These are phyloP conservation scores for Verticillium longisporum DNA, from an alignment of 2,329 filamentous ascomycete species.

Conservation along the genomic window DNA sequence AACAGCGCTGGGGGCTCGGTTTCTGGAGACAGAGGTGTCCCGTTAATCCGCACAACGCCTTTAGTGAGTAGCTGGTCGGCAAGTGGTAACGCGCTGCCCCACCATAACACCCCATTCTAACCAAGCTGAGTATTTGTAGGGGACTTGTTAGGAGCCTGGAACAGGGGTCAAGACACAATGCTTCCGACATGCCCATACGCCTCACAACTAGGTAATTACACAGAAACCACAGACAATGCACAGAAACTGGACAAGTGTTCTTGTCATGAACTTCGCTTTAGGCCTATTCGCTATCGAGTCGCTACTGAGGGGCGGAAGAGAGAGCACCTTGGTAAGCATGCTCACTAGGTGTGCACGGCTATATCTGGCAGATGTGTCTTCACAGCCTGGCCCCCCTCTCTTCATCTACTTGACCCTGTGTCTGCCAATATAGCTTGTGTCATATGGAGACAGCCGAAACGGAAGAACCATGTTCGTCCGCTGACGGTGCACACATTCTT, in stretches of 20 bases:
- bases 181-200: too few relatives aligned
- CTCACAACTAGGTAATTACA: too few relatives aligned
- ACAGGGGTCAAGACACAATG: too few relatives aligned
- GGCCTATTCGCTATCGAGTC: neutral
- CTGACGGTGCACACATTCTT: neutral
- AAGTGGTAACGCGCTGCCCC: too few relatives aligned
- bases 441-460: neutral
- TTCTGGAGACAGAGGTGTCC: neutral
- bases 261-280: neutral
- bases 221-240: neutral
- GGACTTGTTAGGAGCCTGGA: too few relatives aligned
- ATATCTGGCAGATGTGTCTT: neutral
- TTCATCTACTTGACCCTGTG: neutral
- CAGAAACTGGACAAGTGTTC: neutral
- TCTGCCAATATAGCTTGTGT: neutral
- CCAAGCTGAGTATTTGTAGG: too few relatives aligned
- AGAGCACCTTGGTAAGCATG: neutral
- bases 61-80: too few relatives aligned
- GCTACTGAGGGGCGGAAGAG: neutral
- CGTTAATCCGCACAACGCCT: too few relatives aligned
- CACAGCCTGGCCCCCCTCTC: neutral
- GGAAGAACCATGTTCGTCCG: neutral
- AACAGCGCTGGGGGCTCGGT: neutral
- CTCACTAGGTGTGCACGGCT: neutral
- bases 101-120: too few relatives aligned